Evolutionary conservation across 2,329 filamentous ascomycete genomes (phyloP).

Genomic region (Trichoderma koningii): DNA sequence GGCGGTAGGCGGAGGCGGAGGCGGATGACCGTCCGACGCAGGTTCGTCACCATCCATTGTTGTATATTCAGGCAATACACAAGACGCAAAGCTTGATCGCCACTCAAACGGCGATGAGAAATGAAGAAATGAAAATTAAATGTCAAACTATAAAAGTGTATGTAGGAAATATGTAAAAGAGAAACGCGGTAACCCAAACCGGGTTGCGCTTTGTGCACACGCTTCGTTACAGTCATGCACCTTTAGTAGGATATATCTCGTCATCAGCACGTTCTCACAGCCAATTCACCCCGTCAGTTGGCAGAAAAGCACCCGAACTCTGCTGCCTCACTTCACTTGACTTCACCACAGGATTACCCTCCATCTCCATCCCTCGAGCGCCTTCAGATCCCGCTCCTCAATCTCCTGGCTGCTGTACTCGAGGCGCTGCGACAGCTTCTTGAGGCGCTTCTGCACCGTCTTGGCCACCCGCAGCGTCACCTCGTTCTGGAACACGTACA

Average conservation of each 20-base stretch:
- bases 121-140: not conserved
- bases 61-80: not conserved
- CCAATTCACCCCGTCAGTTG: conserved; percentile 1
- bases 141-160: not conserved
- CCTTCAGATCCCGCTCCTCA: conserved; percentile 51
- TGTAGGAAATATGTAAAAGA: not conserved
- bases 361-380: conserved; percentile 60
- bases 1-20: not conserved
- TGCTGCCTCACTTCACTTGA: not conserved
- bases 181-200: not conserved
- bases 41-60: not conserved
- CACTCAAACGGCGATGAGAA: too few relatives aligned
- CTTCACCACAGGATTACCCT: conserved; percentile 49
- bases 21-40: not conserved
- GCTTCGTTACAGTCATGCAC: conserved; percentile 39
- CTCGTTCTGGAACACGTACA: conserved; percentile 62
- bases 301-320: conserved; percentile 9
- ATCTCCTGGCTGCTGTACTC: conserved; percentile 51
- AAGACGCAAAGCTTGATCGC: not conserved
- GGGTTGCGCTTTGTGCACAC: conserved; percentile 26
- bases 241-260: conserved; percentile 34
- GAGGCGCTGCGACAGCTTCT: conserved; percentile 50
- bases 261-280: conserved; percentile 17
- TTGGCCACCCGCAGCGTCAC: conserved; percentile 57
- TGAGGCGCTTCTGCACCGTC: conserved; percentile 54